Base-by-base conservation (phyloP, 2,329 filamentous ascomycete genomes). In the Rhexocercosporidium sp. region DNA sequence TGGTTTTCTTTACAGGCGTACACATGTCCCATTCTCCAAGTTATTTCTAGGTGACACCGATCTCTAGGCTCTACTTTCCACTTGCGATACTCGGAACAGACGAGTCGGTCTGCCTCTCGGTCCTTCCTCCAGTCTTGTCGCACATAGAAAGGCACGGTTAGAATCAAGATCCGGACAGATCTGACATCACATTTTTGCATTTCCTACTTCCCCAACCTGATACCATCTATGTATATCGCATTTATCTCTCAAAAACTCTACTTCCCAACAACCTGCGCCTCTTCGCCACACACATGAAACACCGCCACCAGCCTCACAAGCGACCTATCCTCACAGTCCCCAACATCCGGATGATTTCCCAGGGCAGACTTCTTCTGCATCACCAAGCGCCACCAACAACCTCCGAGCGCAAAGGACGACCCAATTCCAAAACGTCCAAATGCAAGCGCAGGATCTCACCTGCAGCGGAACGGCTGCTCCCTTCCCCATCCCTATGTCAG, bases 1-100 rank as follows among this genome's bases (percentile, higher is more conserved):
- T 18, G 65, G 53, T 20, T 49, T 39, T 20, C 18, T 39, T 62
- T 41, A 66, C 41, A 51, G 44, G 59, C 41, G 64, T 63, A 51
- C 41, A 66, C 49, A 37, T 51, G 49, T 59, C 27, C 31, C 46
- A 44, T 29, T 54, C 12, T 20, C 57, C 57, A 25, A 51, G 31
- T 6, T n/a, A 11, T 7, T 4, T 12, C 41, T 29, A 18, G 34
- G 62, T 59, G 53, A 57, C 39, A 51, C 51, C 29, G 22, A 25
- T 41, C 31, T n/a, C 27, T 20, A 54, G 51, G 29, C 29, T 54
- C 51, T 8, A 7, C 4, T 59, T 27, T 18, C 34, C 34, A 11
- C 18, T 41, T 25, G n/a, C 47, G 39, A 41, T 31, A 37, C 22
- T 39, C 16, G 41, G 22, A 51, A 25, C 3, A 41, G 6, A n/a